Evolutionary conservation across 176 grass and related monocot genomes (phyloP).

Genomic region (Zea luxurians): DNA sequence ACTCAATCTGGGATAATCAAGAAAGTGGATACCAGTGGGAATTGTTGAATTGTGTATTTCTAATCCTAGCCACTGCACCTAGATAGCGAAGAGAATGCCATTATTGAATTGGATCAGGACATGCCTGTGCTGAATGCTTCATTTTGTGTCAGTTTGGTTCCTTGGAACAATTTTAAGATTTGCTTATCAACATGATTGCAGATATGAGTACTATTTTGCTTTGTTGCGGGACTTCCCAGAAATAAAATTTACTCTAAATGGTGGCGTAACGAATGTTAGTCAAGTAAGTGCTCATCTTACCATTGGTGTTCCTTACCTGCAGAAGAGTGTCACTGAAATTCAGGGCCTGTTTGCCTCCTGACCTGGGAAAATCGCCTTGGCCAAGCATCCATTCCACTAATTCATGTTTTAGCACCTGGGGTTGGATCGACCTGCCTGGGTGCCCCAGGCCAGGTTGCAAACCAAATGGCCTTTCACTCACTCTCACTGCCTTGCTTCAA

Average conservation of each 20-base stretch:
- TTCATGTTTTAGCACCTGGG: too few species aligned
- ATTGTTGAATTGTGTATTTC: slow-evolving; percentile 4
- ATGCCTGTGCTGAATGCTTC: neutral
- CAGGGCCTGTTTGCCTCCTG: neutral
- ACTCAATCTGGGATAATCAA: neutral
- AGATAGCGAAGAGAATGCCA: slow-evolving; percentile 17
- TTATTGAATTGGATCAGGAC: slow-evolving; percentile 1
- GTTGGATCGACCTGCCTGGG: too few species aligned
- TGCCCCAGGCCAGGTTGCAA: neutral
- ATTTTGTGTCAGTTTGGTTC: neutral
- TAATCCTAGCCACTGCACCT: neutral
- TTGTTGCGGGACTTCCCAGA: slow-evolving; percentile 90
- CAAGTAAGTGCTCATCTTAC: slow-evolving; percentile 56
- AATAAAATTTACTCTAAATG: slow-evolving; percentile 85
- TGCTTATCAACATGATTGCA: slow-evolving; percentile 30
- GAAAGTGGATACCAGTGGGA: neutral
- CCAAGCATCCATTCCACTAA: too few species aligned
- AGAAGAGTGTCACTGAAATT: neutral
- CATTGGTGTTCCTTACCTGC: slow-evolving; percentile 4
- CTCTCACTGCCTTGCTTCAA: slow-evolving; percentile 13
- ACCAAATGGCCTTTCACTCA: neutral
- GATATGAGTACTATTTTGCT: slow-evolving; percentile 95
- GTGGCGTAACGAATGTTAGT: slow-evolving; percentile 70
- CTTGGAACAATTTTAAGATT: neutral
- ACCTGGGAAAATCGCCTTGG: neutral